Evolutionary conservation across 208 protist species (phyloP).

Genomic region (Leishmania mexicana): DNA sequence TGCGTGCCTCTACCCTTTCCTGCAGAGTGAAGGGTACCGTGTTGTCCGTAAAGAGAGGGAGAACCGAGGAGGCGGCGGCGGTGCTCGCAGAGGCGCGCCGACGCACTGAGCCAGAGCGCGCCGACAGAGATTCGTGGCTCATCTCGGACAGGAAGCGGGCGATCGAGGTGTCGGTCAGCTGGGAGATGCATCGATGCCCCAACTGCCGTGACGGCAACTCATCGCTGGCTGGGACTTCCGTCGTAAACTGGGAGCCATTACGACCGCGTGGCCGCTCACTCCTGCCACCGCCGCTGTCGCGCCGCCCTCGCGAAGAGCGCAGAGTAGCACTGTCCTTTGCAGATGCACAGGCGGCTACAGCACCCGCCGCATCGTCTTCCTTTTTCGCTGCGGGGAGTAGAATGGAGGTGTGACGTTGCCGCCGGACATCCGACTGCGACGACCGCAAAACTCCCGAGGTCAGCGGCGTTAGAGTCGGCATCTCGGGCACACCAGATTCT

Average conservation of each 20-base stretch:
- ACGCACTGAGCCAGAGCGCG: neutral
- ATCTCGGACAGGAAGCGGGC: neutral
- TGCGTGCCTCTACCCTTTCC: neutral
- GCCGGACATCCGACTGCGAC: neutral
- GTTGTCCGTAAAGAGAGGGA: constrained; percentile 1
- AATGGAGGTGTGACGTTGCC: constrained; percentile 2
- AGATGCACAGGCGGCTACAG: neutral
- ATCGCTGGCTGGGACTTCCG: neutral
- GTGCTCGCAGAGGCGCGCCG: constrained; percentile 5
- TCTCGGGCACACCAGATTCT: neutral
- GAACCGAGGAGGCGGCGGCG: constrained; percentile 1
- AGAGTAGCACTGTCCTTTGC: neutral
- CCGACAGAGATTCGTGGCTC: constrained; percentile 2
- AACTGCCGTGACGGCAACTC: neutral
- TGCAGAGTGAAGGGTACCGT: neutral
- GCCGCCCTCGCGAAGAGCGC: constrained; percentile 2
- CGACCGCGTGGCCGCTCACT: neutral
- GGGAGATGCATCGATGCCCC: neutral
- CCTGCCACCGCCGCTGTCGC: neutral
- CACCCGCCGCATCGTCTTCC: neutral
- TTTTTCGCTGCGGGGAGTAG: neutral
- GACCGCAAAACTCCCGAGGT: neutral
- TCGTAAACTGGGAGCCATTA: neutral
- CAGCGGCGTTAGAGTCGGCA: neutral
- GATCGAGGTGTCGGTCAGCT: neutral